Base-by-base conservation (phyloP, 2,329 filamentous ascomycete species). In the Pestalotiopsis sp. region DNA sequence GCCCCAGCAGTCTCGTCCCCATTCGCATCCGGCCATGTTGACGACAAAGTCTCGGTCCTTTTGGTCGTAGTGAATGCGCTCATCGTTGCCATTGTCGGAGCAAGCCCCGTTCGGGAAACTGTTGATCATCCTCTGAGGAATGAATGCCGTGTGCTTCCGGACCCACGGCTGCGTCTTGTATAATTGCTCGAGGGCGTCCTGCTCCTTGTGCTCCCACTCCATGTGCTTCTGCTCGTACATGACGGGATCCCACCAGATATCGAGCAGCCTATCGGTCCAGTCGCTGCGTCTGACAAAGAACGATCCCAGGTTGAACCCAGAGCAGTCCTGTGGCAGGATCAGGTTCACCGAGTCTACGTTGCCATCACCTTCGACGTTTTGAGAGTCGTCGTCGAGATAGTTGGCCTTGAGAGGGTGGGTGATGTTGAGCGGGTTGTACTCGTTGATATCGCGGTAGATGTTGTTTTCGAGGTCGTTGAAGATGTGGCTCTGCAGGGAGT, bases 131-230 rank as follows among this genome's bases (percentile, higher is more conserved):
- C 96, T 92, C 80, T 98, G 95, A 0, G 93, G 92, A 61, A 98
- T 87, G 81, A 99, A 99, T 4, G 90, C 95, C 3, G 94, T 91
- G 75, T 96, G 93, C 68, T 93, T 90, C 69, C 96, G 90, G 67
- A 98, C 90, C 95, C 96, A 99, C 0, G 96, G 93, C 78, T 98
- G 95, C 67, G 92, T 92, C 68, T 86, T 88, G 83, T 99, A 99
- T 71, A 99, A 86, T 82, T 97, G 92, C 82, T 98, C 95, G 57
- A 99, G 84, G 1, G 95, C 94, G 78, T 98, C 95, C 82, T 99
- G 96, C 80, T 99, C 96, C 80, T 98, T 98, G 85, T 99, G 96
- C 77, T 96, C 95, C 96, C 96, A 99, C 71, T 96, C 89, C 95
- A 98, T 98, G 80, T 99, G 96, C 79, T 94, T 97, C 82, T 99